Base-by-base conservation (phyloP, 768 basidiomycete species). In the Wakefieldia striispora region DNA sequence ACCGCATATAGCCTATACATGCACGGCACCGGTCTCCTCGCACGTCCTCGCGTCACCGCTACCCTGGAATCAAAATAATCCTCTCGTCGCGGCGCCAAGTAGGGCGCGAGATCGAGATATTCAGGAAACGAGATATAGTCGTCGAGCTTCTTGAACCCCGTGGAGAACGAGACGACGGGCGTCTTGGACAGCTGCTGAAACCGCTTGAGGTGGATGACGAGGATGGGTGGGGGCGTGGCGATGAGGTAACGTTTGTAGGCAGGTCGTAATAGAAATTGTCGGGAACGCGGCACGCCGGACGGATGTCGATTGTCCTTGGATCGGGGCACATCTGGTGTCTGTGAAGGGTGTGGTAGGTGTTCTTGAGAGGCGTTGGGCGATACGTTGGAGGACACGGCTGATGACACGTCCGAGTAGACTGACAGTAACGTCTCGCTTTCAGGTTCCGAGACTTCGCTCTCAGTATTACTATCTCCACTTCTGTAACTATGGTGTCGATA, bases 221-320 rank as follows among this genome's bases (percentile, higher is more conserved):
- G 81, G 27, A 97, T 79, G 0, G 93, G 91, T 0, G 95, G 95
- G 2, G 88, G 84, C 0, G 76, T 77, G 14, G 85, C 81, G 65
- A 98, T 89, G 51, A 98, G 83, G 69, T 97, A 98, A 12, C 95
- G 88, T 69, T 98, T 98, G 72, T 91, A 93, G 4, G 92, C 91
- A 1, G 89, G 78, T 2, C 91, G 82, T 70, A 88, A 77, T 40
- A 95, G 75, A 43, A 83, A 84, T 29, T 88, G 89, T 50, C 77
- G 74, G 17, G 70, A 68, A 31, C 67, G 72, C 14, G 74, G 71
- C 3, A 75, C 54, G 0, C 61, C 61, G 0, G 63, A 56, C 9
- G 55, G 50, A 33, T 57, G 81, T 77, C 9, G 61, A 52, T 45
- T 69, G 69, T 50, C 50, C 46, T 59, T 58, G 33, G 54, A 50